A percentile compares a stretch with the other conserved stretches of the same genome.
Evolutionary conservation across 2,329 filamentous ascomycete genomes (phyloP).

Genomic region (Reticulascus tulasneorum): DNA sequence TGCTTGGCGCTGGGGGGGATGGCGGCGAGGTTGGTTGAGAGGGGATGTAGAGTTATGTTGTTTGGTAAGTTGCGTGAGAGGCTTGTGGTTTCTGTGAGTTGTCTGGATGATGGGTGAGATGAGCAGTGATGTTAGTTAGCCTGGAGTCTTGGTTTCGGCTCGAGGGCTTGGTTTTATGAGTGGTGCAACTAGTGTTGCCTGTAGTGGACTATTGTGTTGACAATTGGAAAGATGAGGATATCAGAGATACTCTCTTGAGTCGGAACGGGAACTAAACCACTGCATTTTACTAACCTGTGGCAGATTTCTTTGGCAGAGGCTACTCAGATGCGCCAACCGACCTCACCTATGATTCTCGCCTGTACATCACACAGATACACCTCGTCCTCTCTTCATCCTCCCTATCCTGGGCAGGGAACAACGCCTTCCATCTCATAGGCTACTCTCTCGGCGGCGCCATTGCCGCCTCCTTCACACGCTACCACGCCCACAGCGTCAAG

Average conservation of each 20-base stretch:
- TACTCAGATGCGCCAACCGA: constrained; percentile 66
- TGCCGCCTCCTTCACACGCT: constrained; percentile 63
- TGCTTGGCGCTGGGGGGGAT: constrained; percentile 64
- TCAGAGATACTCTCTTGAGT: no score
- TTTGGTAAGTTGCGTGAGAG: constrained; percentile 64
- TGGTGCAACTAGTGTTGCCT: neutral
- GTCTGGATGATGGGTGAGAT: neutral
- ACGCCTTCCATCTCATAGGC: constrained; percentile 67
- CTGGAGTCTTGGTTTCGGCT: neutral
- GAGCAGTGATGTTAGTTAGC: neutral
- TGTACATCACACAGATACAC: constrained; percentile 64
- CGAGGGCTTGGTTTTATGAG: no score
- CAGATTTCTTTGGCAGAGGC: constrained; percentile 72
- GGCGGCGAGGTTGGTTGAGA: constrained; percentile 59
- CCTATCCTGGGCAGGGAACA: constrained; percentile 48
- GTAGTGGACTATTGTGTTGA: no score
- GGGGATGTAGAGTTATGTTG: constrained; percentile 73
- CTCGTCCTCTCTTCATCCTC: constrained; percentile 61
- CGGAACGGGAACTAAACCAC: no score
- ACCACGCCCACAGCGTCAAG: constrained; percentile 61
- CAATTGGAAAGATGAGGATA: no score
- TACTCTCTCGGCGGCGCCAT: constrained; percentile 80
- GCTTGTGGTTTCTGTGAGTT: constrained; percentile 5
- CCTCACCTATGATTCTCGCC: constrained; percentile 56
- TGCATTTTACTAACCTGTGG: no score